Conservation (phyloP, 106 monocot species). For the Dendrobium huoshanense region DNA sequence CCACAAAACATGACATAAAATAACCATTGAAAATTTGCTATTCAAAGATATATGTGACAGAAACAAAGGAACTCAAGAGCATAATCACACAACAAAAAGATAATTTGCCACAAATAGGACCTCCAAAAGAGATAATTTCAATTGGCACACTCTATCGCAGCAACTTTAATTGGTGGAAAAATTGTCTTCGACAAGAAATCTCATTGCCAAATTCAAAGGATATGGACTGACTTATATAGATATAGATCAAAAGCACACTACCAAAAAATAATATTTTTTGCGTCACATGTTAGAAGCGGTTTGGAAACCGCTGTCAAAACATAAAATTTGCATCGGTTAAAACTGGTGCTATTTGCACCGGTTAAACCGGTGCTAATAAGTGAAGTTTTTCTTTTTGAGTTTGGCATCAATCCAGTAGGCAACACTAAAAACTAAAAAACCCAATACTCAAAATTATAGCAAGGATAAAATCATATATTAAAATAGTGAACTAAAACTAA, state of each 20-base stretch:
- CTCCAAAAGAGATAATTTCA: constrained; percentile 57
- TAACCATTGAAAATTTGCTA: too few relatives aligned
- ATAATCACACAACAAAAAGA: neutral
- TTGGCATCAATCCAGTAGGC: constrained; percentile 69
- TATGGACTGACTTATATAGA: constrained; percentile 18
- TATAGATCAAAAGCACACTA: constrained; percentile 40
- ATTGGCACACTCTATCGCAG: constrained; percentile 47
- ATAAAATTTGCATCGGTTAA: too few relatives aligned
- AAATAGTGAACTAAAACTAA: neutral
- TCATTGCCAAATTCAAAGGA: constrained; percentile 10
- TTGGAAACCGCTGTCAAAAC: too few relatives aligned
- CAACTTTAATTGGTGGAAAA: constrained; percentile 21
- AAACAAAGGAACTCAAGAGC: neutral
- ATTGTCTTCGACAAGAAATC: constrained; percentile 50
- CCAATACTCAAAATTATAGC: constrained; percentile 70
- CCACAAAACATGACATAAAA: too few relatives aligned
- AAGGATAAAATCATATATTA: neutral
- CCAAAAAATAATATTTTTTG: neutral
- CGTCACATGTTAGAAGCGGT: too few relatives aligned
- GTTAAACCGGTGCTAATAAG: constrained; percentile 21
- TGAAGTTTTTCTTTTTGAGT: constrained; percentile 67
- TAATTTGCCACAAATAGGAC: constrained; percentile 56
- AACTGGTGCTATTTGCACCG: too few relatives aligned
- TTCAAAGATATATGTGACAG: too few relatives aligned
- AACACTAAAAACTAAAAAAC: constrained; percentile 82